Evolutionary conservation across 306 rosid species (phyloP), one percentile per base, ranked within the genome.

Genomic region (Dalbergia oliveri): DNA sequence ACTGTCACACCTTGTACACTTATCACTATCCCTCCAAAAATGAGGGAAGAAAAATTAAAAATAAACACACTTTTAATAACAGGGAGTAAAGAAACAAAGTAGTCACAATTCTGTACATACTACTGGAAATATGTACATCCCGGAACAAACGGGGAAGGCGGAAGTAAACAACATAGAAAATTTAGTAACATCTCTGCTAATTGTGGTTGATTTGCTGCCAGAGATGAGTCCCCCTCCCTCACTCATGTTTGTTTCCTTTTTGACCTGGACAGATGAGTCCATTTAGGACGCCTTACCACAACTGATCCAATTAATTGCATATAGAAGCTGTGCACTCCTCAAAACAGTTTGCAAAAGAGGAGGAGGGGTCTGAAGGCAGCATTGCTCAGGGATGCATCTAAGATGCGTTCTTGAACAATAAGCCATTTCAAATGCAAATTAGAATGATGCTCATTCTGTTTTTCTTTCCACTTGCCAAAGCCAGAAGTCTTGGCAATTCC

Each of bases 171-270:
- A 51, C 10, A 64, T n/a, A n/a, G n/a, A n/a, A n/a, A n/a, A n/a
- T n/a, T n/a, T n/a, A n/a, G n/a, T n/a, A n/a, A n/a, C n/a, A n/a
- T n/a, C n/a, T n/a, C n/a, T n/a, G n/a, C n/a, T n/a, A n/a, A n/a
- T n/a, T n/a, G 18, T 34, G 50, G 75, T 75, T 69, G 73, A 82
- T 23, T 61, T 76, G 66, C 53, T 50, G 16, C 11, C 63, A 65
- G 39, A 62, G 16, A 13, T 12, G 57, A 4, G 69, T 43, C 21
- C 6, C 12, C 13, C 3, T 11, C 12, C 26, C 75, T 57, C 41
- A 9, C 56, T 76, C 44, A 73, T 23, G 47, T 76, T 53, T 61
- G 60, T 73, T 75, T 69, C 82, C 61, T 62, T 34, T 54, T 54
- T 53, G 41, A 59, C 39, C 11, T 11, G 15, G 53, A 60, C 54